Base-by-base conservation (phyloP, 1,284 basidiomycete genomes). In the Marasmius tenuissimus region DNA sequence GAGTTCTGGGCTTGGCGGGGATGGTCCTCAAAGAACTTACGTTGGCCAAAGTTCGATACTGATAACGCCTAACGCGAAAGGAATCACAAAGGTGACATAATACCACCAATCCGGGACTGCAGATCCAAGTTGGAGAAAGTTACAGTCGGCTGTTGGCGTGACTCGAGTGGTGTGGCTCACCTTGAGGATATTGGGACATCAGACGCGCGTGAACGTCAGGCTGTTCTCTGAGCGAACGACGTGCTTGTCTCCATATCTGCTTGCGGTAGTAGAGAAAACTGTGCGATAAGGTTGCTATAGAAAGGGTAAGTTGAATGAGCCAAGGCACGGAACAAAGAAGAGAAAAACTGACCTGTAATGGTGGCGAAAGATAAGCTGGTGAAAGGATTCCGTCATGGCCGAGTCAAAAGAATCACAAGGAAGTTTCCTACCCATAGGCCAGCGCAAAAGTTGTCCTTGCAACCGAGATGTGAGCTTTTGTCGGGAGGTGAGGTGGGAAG, bases 171-270 rank as follows among this genome's bases (percentile, higher is more conserved):
- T 42, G 40, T 10, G 1, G 34, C 34, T 45, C n/a, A 77, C 76
- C 76, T 72, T 90, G 86, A 0, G 81, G 83, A 74, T 96, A 96
- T 45, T 79, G 77, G 9, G 85, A 77, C 94, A 96, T 96, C 38
- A 96, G 80, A 52, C 82, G 79, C 8, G 86, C 86, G 73, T 96
- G 93, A n/a, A 96, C 85, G 72, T 96, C 93, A 11, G 91, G 88
- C 67, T 90, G 88, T 69, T 93, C 91, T 10, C 81, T 75, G 58
- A 88, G 72, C 42, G 85, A 82, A 40, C 83, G 78, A 27, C 88
- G 74, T 33, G 86, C 82, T 56, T 86, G 83, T 34, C 78, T 72
- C 76, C 84, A 85, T 61, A 95, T 89, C 49, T 87, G 84, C 63
- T 85, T 86, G 63, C 90, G 88, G 74, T 94, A 92, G 71, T 92